Base-by-base conservation (phyloP, 1,284 basidiomycete species). In the Cystobasidium pallidum region DNA sequence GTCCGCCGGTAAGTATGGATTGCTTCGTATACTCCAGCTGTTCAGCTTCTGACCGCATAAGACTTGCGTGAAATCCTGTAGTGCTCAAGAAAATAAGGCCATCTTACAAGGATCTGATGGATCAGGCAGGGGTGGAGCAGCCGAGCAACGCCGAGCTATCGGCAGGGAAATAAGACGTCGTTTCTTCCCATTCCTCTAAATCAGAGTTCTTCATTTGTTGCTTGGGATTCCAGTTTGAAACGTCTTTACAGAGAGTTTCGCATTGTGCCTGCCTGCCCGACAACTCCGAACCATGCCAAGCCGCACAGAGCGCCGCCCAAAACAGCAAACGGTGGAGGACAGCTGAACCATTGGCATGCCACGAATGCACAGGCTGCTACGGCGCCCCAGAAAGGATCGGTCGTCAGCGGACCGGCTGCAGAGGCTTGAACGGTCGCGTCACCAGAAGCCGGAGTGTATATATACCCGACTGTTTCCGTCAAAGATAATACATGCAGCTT, bases 301-400 rank as follows among this genome's bases (percentile, higher is more conserved):
- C 83, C 83, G 3, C 80, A 80, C 1, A 81, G 62, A 0, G 79
- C 83, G 6, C 83, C 83, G 0, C 77, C 78, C 0, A 80, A 58
- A 52, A 84, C 80, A 21, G 79, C 78, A 11, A 81, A 62, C 34
- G 82, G 80, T 17, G 83, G 80, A 2, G 82, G 82, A 8, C 79
- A 73, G 45, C 75, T 76, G 76, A 82, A 83, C 76, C 78, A 81
- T 59, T 80, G 76, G 51, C 75, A 77, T 2, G 76, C 79, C 2
- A 80, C 75, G 72, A 64, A 64, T 2, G 62, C 62, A 28, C 45
- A 49, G 3, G 79, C 78, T 1, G 79, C 80, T 0, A 83, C 81
- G 1, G 83, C 82, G 10, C 82, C 82, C 83, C 83, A 84, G 77
- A 82, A 84, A 0, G 83, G 83, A 71, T 83, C 82, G 17, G 78